Percentiles rank a stretch among this genome's conserved stretches.
phyloP scores from a whole-genome alignment of 176 grass and related monocot genomes.

The Tuctoria greenei region DNA sequence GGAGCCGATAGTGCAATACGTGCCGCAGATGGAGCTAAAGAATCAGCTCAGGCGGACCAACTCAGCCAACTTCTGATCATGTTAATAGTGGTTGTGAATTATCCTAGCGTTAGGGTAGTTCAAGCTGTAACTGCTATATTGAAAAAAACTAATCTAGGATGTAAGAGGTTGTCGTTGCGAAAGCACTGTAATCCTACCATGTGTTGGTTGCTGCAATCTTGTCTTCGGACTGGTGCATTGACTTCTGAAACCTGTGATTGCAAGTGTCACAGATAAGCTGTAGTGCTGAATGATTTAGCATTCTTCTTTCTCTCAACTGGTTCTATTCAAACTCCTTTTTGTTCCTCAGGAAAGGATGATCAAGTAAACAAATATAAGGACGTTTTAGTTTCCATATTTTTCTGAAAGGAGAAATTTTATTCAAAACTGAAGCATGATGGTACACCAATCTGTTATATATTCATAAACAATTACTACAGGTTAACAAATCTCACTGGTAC shows the following conservation, averaged over 20 bases:
- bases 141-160: conserved; percentile 35
- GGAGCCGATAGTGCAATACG: conserved; percentile 53
- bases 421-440: conserved; percentile 11
- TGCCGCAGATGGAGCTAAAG: conserved; percentile 56
- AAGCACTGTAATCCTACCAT: conserved; percentile 15
- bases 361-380: background rate
- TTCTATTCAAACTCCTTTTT: background rate
- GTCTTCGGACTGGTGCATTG: conserved; percentile 13
- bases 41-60: conserved; percentile 64
- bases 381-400: background rate
- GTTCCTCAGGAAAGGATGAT: background rate
- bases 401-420: background rate
- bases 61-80: conserved; percentile 72
- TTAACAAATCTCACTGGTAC: conserved; percentile 20
- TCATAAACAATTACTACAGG: background rate
- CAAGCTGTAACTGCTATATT: conserved; percentile 36
- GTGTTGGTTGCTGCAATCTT: background rate
- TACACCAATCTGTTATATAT: conserved; percentile 9
- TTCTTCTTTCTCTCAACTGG: background rate
- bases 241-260: conserved; percentile 29
- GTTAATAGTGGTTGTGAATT: conserved; percentile 25
- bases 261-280: conserved; percentile 10
- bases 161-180: conserved; percentile 30
- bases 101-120: conserved; percentile 16
- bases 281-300: background rate